phyloP scores from a whole-genome alignment of 352 stramenopile species.

The Phytopythium cucurbitacearum region DNA sequence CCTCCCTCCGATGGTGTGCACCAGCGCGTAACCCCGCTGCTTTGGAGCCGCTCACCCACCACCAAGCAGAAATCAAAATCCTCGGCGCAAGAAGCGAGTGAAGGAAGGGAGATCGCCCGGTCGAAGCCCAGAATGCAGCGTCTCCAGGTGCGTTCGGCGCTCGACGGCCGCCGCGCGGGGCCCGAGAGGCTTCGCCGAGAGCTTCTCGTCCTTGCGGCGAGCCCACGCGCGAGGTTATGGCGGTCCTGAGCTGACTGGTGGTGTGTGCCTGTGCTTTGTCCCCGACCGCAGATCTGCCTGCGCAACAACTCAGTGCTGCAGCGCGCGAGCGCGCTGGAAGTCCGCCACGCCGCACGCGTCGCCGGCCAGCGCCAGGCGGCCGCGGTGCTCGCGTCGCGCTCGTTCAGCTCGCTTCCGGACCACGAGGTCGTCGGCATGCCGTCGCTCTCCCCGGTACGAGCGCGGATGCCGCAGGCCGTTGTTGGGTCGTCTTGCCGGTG shows the following conservation, averaged over 20 bases:
- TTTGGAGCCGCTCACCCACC: slow-evolving; percentile 3
- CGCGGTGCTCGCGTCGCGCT: slow-evolving; percentile 18
- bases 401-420: slow-evolving; percentile 56
- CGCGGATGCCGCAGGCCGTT: neutral
- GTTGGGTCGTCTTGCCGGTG: neutral
- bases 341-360: slow-evolving; percentile 19
- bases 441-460: slow-evolving; percentile 51
- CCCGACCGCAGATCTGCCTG: slow-evolving; percentile 27
- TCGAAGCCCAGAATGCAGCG: slow-evolving; percentile 36
- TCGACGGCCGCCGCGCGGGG: neutral
- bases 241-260: neutral
- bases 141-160: slow-evolving; percentile 46
- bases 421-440: slow-evolving; percentile 78
- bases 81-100: slow-evolving; percentile 6
- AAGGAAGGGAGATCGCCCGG: slow-evolving; percentile 10
- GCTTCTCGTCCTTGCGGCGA: neutral
- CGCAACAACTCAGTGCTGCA: slow-evolving; percentile 58
- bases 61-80: slow-evolving; percentile 30
- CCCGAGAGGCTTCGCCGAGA: neutral
- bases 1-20: too few relatives aligned
- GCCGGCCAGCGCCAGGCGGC: slow-evolving; percentile 15
- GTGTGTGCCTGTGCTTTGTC: neutral
- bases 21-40: too few relatives aligned
- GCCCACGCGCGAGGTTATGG: too few relatives aligned
- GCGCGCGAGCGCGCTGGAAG: slow-evolving; percentile 45